Evolutionary conservation across 768 basidiomycete genomes (phyloP), one percentile per base, ranked within the genome.

Genomic region (Boletus rubropictus): DNA sequence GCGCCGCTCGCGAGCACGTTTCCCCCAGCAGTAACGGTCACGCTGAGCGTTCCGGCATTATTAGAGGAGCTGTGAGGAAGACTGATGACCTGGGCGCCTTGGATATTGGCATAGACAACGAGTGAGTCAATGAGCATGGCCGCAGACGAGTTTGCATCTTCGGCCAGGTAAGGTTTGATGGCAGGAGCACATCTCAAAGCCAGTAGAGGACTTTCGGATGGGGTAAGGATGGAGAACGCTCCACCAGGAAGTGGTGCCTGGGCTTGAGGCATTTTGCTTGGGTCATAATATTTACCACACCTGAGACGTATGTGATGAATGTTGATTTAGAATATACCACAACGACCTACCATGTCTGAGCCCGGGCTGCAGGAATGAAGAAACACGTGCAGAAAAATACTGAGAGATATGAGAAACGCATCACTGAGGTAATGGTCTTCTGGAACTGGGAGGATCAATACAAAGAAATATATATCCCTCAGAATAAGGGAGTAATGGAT

Each of bases 171-270:
- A 2, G 81, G 81, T 24, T 72, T 70, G 40, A 81, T 71, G 1
- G 79, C 77, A 27, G 79, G 80, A 0, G 72, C 70, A 52, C 81
- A 83, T 44, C 80, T 75, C 24, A 83, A 63, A 15, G 80, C 76
- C 24, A 83, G 64, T 11, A 81, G 69, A 25, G 79, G 73, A 4
- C 39, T 62, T 17, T 66, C 49, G 15, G 71, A 72, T 3, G 57
- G 49, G 5, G 55, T 61, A 11, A 76, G 74, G 14, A 65, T 47
- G 6, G 70, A 63, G 50, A 78, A 79, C 43, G 67, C 58, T 36
- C 78, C 77, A 3, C 77, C 79, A 49, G 79, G 78, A 32, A 72
- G 69, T 20, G 70, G 69, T 15, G 77, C 59, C 5, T 33, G 9
- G 21, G 3, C 14, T 46, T 52, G 61, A 38, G 60, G 49, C 48